Base-by-base conservation (phyloP, 2,329 filamentous ascomycete genomes). In the Pyrenophora teres region DNA sequence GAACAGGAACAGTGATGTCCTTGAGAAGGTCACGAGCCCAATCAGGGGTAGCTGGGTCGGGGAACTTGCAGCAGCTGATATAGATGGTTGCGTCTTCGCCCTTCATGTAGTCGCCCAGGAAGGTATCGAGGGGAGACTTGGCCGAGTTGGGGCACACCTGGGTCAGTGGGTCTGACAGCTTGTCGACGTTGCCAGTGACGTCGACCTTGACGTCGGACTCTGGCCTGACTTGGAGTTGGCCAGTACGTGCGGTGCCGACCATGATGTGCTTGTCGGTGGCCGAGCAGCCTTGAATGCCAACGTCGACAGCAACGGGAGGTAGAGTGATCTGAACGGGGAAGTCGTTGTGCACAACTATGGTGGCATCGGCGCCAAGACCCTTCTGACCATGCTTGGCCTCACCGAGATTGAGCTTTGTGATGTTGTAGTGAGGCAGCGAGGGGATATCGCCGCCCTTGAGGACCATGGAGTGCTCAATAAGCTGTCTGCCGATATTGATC, bases 11-110 rank as follows among this genome's bases (percentile, higher is more conserved):
- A 0, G 87, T 92, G 45, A 97, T 83, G 61, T 89, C 91, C 39
- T 87, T 86, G 32, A 97, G 78, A 18, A 99, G 81, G 44, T 92
- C 85, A 12, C 83, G 83, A 40, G 97, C 82, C 94, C 94, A 99
- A 39, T 80, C 78, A 0, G 94, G 94, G 0, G 91, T 89, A 30
- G 86, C 80, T 1, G 82, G 78, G 15, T 81, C 81, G 2, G 87
- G 84, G 21, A 84, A 78, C 54, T 85, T 82, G 49, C 89, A 89
- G 21, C 93, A 94, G 42, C 89, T 88, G 41, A 97, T 86, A 73
- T 91, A 95, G 10, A 97, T 81, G 1, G 86, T 90, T 0, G 89
- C 88, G 48, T 89, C 81, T 36, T 89, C 81, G 40, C 93, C 92
- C 57, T 89, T 84, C 57, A 97, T 85, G 70, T 96, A 97, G 46